phyloP scores from a whole-genome alignment of 2,329 filamentous ascomycete species.

The Chaetomium strumarium region DNA sequence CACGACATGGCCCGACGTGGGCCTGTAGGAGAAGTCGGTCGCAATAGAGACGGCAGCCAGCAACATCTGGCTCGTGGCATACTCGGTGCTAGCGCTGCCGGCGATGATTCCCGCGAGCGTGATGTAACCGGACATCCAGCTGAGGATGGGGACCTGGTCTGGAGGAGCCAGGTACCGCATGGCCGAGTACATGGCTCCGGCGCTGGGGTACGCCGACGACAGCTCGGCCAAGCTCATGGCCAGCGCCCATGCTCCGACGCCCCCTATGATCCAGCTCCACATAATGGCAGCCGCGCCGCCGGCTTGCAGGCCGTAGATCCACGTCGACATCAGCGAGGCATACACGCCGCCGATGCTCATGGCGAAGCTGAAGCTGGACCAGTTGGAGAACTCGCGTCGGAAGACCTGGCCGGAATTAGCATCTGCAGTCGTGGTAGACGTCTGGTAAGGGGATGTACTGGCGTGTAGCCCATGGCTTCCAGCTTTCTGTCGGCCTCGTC shows the following conservation, averaged over 20 bases:
- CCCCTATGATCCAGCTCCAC: slow-evolving; percentile 53
- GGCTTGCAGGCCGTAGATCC: slow-evolving; percentile 45
- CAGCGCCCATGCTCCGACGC: slow-evolving; percentile 49
- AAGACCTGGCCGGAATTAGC: slow-evolving; percentile 38
- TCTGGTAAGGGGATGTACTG: slow-evolving; percentile 24
- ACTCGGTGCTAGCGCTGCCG: slow-evolving; percentile 52
- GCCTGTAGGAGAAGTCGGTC: slow-evolving; percentile 40
- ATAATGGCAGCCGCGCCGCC: slow-evolving; percentile 48
- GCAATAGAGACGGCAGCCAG: slow-evolving; percentile 50
- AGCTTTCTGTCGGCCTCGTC: slow-evolving; percentile 29
- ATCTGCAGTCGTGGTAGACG: background rate
- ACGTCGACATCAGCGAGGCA: slow-evolving; percentile 48
- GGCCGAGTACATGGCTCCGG: slow-evolving; percentile 42
- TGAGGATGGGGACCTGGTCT: slow-evolving; percentile 40
- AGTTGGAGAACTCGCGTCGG: slow-evolving; percentile 54
- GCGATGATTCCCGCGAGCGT: slow-evolving; percentile 48
- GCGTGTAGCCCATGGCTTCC: slow-evolving; percentile 34
- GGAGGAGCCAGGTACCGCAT: slow-evolving; percentile 44
- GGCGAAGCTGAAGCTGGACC: slow-evolving; percentile 53
- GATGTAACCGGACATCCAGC: slow-evolving; percentile 45
- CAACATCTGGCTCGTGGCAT: slow-evolving; percentile 51
- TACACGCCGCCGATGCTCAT: slow-evolving; percentile 51
- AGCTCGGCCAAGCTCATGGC: slow-evolving; percentile 47
- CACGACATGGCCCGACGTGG: slow-evolving; percentile 41
- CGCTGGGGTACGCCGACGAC: slow-evolving; percentile 50